phyloP scores from a whole-genome alignment of 1,284 basidiomycete genomes.

The Cutaneotrichosporon dermatis region DNA sequence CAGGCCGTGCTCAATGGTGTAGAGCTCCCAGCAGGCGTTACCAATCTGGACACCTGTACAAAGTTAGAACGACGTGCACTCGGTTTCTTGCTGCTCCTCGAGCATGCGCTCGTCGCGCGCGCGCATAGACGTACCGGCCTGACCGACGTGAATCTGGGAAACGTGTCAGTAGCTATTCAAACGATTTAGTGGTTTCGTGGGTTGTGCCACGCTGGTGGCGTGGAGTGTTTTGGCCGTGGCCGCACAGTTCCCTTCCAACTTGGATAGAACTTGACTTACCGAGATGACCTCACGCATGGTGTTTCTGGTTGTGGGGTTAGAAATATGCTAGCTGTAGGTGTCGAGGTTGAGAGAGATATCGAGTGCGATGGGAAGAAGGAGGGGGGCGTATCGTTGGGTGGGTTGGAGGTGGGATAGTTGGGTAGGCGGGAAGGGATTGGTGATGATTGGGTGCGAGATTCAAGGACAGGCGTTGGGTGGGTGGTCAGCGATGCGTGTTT shows the following conservation, averaged over 20 bases:
- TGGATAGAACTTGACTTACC: conserved; percentile 25
- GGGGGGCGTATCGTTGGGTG: background rate
- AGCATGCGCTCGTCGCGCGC: too few species aligned
- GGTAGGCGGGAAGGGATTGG: too few species aligned
- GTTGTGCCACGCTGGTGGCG: too few species aligned
- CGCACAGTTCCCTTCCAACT: too few species aligned
- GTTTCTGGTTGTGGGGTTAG: conserved; percentile 6
- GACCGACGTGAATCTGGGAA: conserved; percentile 49
- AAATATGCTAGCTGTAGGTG: background rate
- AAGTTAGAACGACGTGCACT: too few species aligned
- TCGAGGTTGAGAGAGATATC: background rate
- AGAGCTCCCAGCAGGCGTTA: conserved; percentile 97
- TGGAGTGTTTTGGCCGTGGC: too few species aligned
- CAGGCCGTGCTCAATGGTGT: conserved; percentile 97
- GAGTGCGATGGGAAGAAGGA: background rate
- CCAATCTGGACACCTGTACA: conserved; percentile 61
- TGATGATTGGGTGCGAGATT: too few species aligned
- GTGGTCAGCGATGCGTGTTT: too few species aligned
- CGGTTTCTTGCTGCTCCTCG: too few species aligned
- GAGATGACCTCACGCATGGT: conserved; percentile 48
- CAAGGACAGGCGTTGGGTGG: too few species aligned
- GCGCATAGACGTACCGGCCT: conserved; percentile 41
- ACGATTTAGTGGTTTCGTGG: background rate
- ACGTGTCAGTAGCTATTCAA: background rate
- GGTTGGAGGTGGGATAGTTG: background rate